Percentiles rank a stretch among this genome's conserved stretches.
These are phyloP conservation scores for Aspergillus quadrilineatus DNA, from an alignment of 2,329 filamentous ascomycete species.

Conservation along the genomic window DNA sequence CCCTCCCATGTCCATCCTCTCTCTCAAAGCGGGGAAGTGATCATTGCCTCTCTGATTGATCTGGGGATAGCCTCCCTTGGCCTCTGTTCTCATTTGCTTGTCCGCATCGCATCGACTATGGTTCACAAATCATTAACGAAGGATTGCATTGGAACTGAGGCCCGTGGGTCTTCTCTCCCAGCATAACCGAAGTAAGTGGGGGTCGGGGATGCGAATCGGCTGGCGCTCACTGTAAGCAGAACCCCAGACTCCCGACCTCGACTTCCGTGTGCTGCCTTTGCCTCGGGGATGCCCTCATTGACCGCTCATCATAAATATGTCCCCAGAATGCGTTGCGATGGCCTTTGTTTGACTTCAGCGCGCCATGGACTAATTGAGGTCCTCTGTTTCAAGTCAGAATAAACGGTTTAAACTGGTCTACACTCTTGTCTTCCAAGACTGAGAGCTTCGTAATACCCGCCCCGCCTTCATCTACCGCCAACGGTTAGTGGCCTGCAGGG, in stretches of 20 bases:
- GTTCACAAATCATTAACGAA: slow-evolving; percentile 4
- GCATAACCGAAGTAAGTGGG: slow-evolving; percentile 3
- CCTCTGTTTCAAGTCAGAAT: background rate
- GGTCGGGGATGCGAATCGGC: slow-evolving; percentile 21
- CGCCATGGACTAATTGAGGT: slow-evolving; percentile 7
- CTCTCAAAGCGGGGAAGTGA: slow-evolving; percentile 4
- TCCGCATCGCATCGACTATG: background rate
- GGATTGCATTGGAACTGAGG: background rate
- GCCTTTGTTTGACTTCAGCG: background rate
- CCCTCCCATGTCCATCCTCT: background rate
- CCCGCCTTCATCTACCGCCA: background rate
- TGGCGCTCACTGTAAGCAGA: slow-evolving; percentile 2
- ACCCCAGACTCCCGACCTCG: slow-evolving; percentile 25
- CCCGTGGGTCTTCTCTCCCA: background rate
- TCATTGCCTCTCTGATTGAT: background rate
- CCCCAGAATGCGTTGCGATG: background rate
- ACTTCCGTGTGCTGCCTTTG: slow-evolving; percentile 21
- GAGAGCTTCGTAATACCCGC: background rate
- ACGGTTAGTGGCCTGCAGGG: slow-evolving; percentile 10
- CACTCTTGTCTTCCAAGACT: background rate
- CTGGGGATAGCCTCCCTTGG: background rate
- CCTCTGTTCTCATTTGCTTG: background rate
- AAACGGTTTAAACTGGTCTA: background rate
- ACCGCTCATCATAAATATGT: slow-evolving; percentile 17
- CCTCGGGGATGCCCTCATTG: slow-evolving; percentile 22